Base-by-base conservation (phyloP, 2,329 filamentous ascomycete genomes). In the Aspergillus ochraceus region DNA sequence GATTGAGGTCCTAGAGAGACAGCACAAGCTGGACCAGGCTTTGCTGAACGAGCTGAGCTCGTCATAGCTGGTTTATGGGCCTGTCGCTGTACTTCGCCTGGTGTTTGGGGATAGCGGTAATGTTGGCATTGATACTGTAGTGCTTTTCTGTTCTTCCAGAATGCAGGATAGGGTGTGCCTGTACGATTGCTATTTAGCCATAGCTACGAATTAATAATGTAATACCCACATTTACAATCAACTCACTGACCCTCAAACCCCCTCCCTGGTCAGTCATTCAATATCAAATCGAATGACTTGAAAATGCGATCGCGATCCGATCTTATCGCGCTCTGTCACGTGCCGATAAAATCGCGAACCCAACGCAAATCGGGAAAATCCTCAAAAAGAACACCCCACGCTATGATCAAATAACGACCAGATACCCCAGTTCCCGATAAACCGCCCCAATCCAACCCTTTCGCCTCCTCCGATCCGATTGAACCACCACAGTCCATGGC, bases 1-100 rank as follows among this genome's bases (percentile, higher is more conserved):
- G 66, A 79, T 96, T 81, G 75, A 73, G 5, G 77, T 76, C 12
- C 71, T 89, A 39, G 83, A 87, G 69, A 80, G 80, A 14, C 83
- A 87, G 69, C 72, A 79, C 47, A 82, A 86, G 68, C 79, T 83
- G 58, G 81, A 84, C 68, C 80, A 77, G 60, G 77, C 74, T 29
- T 70, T 81, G 14, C 77, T 81, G 55, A 69, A 70, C 58, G 72
- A 74, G 57, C 64, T 79, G 67, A 77, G 72, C 52, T 68, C 64
- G 64, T 70, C 30, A 58, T 67, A 46, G 30, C 14, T 30, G 53
- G 29, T 11, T 20, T 14, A 39, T 56, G 36, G 14, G 32, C 36
- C 10, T 47, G 9, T 47, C 14, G 17, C 6, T n/a, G 6, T 42
- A 6, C 36, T 42, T 42, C 17, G 36, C 6, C n/a, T n/a, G 36